These are phyloP conservation scores for Suillus luteus DNA, from an alignment of 768 basidiomycete species.

Conservation along the genomic window DNA sequence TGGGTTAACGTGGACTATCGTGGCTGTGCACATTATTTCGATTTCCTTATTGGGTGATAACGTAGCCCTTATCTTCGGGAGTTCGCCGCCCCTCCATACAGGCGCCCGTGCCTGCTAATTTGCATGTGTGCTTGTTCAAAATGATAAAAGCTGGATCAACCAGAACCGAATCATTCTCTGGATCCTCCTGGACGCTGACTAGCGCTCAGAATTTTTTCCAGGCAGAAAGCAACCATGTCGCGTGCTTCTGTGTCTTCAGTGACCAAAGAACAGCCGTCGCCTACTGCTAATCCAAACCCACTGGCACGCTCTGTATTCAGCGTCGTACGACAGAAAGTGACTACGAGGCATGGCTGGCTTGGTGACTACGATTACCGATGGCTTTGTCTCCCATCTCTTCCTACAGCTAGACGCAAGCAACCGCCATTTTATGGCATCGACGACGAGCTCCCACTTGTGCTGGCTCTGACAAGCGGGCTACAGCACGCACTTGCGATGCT, in stretches of 20 bases:
- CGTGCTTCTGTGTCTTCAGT: constrained; percentile 15
- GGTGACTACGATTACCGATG: constrained; percentile 81
- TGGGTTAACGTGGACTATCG: neutral
- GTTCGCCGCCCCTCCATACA: neutral
- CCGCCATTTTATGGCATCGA: constrained; percentile 81
- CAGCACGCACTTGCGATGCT: constrained; percentile 84
- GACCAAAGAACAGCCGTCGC: constrained; percentile 21
- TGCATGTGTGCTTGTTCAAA: neutral
- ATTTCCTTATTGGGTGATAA: constrained; percentile 1
- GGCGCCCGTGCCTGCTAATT: neutral
- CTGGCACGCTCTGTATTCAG: constrained; percentile 11
- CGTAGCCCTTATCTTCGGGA: neutral
- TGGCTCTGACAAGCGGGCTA: constrained; percentile 73
- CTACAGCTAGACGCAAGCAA: constrained; percentile 37
- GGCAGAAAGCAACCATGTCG: constrained; percentile 6
- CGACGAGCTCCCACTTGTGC: constrained; percentile 67
- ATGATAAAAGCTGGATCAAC: neutral
- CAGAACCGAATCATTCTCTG: neutral
- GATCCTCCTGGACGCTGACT: neutral
- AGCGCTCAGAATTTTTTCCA: neutral
- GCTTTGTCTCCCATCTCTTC: constrained; percentile 70
- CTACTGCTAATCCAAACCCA: constrained; percentile 16
- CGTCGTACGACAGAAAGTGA: constrained; percentile 38
- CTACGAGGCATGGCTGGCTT: constrained; percentile 71
- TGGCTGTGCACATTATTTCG: neutral